phyloP scores from a whole-genome alignment of 2,329 filamentous ascomycete species.

The Clarireedia homoeocarpa region DNA sequence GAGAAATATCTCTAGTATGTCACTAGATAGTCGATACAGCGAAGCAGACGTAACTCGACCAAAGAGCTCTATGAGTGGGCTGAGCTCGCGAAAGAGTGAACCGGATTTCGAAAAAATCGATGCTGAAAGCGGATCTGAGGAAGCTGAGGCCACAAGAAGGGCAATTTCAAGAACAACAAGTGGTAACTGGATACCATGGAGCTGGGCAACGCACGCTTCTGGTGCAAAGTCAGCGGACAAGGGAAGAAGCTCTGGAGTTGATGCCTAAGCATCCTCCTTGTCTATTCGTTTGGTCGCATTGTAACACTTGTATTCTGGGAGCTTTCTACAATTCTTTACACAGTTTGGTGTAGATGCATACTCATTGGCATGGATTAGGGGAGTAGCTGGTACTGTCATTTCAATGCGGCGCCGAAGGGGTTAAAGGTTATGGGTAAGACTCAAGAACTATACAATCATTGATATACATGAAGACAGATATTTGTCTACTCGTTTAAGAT shows the following conservation, averaged over 20 bases:
- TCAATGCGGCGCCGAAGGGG: background rate
- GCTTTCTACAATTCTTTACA: background rate
- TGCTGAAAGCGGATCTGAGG: conserved; percentile 58
- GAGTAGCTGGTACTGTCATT: background rate
- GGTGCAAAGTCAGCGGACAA: conserved; percentile 9
- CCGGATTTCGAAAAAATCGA: conserved; percentile 86
- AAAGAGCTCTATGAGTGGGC: conserved; percentile 36
- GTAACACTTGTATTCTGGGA: background rate
- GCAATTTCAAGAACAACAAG: conserved; percentile 28
- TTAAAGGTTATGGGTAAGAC: background rate
- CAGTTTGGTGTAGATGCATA: background rate
- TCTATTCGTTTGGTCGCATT: background rate
- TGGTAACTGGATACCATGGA: conserved; percentile 43
- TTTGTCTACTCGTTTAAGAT: too few relatives aligned
- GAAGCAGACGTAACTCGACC: conserved; percentile 24
- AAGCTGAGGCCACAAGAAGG: conserved; percentile 32
- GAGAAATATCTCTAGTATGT: conserved; percentile 19
- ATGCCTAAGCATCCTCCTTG: conserved; percentile 7
- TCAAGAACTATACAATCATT: background rate
- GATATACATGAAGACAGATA: background rate
- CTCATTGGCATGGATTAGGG: background rate
- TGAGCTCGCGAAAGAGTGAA: conserved; percentile 79
- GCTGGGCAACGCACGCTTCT: conserved; percentile 30
- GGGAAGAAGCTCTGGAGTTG: conserved; percentile 18
- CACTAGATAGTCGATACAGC: conserved; percentile 26